These are phyloP conservation scores for Passiflora organensis DNA, from an alignment of 345 rosid species.

Conservation along the genomic window DNA sequence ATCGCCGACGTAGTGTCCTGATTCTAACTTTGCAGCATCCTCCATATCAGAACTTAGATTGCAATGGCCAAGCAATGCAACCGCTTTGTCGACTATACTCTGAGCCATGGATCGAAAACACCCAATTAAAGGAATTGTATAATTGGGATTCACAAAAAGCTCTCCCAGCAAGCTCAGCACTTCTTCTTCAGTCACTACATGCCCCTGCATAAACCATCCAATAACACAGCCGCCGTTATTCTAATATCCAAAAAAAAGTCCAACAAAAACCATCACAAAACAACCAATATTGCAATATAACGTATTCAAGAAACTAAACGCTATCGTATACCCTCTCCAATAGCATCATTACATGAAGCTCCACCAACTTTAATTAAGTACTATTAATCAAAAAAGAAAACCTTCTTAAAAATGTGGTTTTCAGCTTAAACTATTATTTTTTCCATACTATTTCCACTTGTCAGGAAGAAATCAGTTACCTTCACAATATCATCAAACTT, in stretches of 20 bases:
- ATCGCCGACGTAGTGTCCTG: slow-evolving; percentile 27
- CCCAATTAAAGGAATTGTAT: slow-evolving; percentile 60
- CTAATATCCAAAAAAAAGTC: neutral
- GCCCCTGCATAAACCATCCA: slow-evolving; percentile 38
- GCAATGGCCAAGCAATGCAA: slow-evolving; percentile 44
- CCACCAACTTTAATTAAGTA: too few species aligned
- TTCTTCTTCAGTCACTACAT: slow-evolving; percentile 42
- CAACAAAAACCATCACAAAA: neutral
- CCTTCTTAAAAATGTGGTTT: too few species aligned
- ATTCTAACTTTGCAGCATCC: slow-evolving; percentile 6
- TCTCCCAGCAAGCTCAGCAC: slow-evolving; percentile 49
- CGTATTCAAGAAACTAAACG: too few species aligned
- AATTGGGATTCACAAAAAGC: slow-evolving; percentile 57
- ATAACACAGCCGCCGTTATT: too few species aligned
- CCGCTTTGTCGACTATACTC: slow-evolving; percentile 55
- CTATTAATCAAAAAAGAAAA: too few species aligned
- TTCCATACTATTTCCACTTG: too few species aligned
- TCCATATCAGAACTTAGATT: slow-evolving; percentile 43
- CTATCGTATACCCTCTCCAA: too few species aligned
- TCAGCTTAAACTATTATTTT: too few species aligned
- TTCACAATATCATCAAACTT: slow-evolving; percentile 29
- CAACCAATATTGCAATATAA: too few species aligned
- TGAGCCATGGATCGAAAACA: slow-evolving; percentile 52
- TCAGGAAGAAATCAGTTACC: too few species aligned
- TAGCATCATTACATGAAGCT: too few species aligned